A percentile compares a stretch with the other conserved stretches of the same genome.
Evolutionary conservation across 805 yeast genomes (phyloP).

Genomic region (Ogataea nonfermentans): DNA sequence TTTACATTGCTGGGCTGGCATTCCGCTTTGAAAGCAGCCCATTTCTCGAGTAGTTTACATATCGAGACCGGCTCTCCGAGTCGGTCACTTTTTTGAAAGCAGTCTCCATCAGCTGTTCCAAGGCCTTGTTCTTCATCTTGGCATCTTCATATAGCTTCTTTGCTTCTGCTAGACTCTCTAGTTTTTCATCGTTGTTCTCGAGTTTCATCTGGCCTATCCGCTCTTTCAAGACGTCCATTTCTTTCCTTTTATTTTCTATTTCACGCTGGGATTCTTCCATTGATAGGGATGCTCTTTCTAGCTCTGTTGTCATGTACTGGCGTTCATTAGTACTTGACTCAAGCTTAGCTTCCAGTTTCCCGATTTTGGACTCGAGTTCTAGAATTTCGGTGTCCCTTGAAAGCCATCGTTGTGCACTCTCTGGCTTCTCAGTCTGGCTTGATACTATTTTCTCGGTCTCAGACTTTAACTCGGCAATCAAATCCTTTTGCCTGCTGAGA

Average conservation of each 20-base stretch:
- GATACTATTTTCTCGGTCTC: constrained; percentile 24
- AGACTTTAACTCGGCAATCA: constrained; percentile 28
- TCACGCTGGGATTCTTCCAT: constrained; percentile 42
- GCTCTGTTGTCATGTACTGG: constrained; percentile 61
- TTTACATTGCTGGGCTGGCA: constrained; percentile 17
- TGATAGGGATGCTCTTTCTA: constrained; percentile 50
- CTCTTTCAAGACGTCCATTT: constrained; percentile 6
- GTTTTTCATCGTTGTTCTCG: constrained; percentile 1
- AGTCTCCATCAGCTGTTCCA: constrained; percentile 15
- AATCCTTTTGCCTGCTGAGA: constrained; percentile 7
- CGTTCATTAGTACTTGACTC: constrained; percentile 55
- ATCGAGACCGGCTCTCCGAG: constrained; percentile 22
- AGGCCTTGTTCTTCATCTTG: constrained; percentile 11
- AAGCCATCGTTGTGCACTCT: constrained; percentile 26
- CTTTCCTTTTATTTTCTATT: constrained; percentile 22
- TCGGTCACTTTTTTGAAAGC: constrained; percentile 22
- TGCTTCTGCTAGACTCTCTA: constrained; percentile 9
- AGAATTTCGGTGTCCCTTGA: constrained; percentile 42
- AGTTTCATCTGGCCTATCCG: constrained; percentile 9
- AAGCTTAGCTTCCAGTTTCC: constrained; percentile 41
- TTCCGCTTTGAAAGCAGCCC: constrained; percentile 22
- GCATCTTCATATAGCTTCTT: constrained; percentile 11
- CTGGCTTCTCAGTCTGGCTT: constrained; percentile 23
- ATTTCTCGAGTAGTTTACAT: constrained; percentile 27
- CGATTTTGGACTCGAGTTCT: constrained; percentile 46